Conservation (phyloP, 805 yeast species). For the Debaryomyces hansenii region DNA sequence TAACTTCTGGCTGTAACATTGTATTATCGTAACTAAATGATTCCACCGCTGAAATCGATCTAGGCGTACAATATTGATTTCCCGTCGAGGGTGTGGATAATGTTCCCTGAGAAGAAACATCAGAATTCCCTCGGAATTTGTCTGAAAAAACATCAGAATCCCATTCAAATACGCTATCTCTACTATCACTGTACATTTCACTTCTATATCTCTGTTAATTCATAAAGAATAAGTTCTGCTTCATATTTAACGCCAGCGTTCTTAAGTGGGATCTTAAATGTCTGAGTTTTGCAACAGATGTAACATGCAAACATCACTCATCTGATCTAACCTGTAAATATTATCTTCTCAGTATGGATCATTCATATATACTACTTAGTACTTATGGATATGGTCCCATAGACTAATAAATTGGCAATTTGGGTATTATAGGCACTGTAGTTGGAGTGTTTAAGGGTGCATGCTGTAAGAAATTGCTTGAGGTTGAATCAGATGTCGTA, state of each 20-base stretch:
- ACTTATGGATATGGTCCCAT: too few relatives aligned
- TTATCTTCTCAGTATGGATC: background rate
- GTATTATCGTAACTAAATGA: conserved; percentile 11
- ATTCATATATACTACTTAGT: too few relatives aligned
- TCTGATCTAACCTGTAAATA: background rate
- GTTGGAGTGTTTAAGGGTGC: too few relatives aligned
- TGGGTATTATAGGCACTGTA: too few relatives aligned
- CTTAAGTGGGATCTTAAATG: background rate
- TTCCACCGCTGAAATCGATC: conserved; percentile 16
- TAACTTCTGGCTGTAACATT: conserved; percentile 3
- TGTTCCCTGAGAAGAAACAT: conserved; percentile 2
- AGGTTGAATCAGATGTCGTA: conserved; percentile 14
- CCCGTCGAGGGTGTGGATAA: background rate
- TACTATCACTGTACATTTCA: background rate
- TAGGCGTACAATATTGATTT: conserved; percentile 17
- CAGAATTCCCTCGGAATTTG: background rate
- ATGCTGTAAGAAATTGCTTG: too few relatives aligned
- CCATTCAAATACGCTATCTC: conserved; percentile 2
- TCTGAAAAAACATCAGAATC: conserved; percentile 1
- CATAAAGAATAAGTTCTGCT: too few relatives aligned
- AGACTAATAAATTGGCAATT: too few relatives aligned
- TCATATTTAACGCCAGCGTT: too few relatives aligned
- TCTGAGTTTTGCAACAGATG: conserved; percentile 1
- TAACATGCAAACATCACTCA: background rate
- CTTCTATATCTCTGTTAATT: background rate